These are phyloP conservation scores for Ceratocystis variospora DNA, from an alignment of 2,329 filamentous ascomycete species.

Conservation along the genomic window DNA sequence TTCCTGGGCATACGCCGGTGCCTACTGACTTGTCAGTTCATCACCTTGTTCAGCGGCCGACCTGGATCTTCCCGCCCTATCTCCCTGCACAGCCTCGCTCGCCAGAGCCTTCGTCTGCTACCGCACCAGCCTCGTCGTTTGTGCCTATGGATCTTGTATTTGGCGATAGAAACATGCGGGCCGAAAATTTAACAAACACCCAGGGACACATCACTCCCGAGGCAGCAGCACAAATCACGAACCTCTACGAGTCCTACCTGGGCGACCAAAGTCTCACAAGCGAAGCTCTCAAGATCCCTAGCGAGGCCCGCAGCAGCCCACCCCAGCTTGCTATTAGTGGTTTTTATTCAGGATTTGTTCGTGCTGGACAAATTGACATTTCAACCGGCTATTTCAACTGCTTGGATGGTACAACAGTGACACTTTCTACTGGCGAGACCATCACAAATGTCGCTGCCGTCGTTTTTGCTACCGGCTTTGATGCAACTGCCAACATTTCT, in stretches of 20 bases:
- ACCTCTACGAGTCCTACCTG: slow-evolving; percentile 25
- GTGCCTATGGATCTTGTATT: slow-evolving; percentile 59
- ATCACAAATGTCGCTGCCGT: slow-evolving; percentile 50
- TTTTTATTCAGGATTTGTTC: slow-evolving; percentile 59
- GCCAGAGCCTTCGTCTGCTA: background rate
- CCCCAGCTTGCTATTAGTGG: slow-evolving; percentile 58
- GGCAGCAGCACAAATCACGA: slow-evolving; percentile 36
- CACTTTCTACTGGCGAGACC: slow-evolving; percentile 23
- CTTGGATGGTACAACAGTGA: slow-evolving; percentile 29
- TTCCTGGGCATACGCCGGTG: slow-evolving; percentile 29
- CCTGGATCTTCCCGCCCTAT: slow-evolving; percentile 55
- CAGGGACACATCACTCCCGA: slow-evolving; percentile 46
- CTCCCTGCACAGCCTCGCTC: slow-evolving; percentile 30
- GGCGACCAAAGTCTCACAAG: slow-evolving; percentile 37
- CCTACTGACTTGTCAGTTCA: slow-evolving; percentile 45
- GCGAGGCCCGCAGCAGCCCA: slow-evolving; percentile 34
- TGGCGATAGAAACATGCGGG: slow-evolving; percentile 54
- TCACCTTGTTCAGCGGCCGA: slow-evolving; percentile 54
- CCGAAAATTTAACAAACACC: slow-evolving; percentile 39
- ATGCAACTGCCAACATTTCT: slow-evolving; percentile 46
- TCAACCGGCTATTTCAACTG: slow-evolving; percentile 32
- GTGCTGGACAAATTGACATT: slow-evolving; percentile 45
- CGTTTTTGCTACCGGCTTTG: slow-evolving; percentile 64
- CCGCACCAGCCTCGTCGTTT: slow-evolving; percentile 33
- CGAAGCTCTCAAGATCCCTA: slow-evolving; percentile 26